These are phyloP conservation scores for Nitzschia putrida DNA, from an alignment of 108 stramenopile species.

Conservation along the genomic window DNA sequence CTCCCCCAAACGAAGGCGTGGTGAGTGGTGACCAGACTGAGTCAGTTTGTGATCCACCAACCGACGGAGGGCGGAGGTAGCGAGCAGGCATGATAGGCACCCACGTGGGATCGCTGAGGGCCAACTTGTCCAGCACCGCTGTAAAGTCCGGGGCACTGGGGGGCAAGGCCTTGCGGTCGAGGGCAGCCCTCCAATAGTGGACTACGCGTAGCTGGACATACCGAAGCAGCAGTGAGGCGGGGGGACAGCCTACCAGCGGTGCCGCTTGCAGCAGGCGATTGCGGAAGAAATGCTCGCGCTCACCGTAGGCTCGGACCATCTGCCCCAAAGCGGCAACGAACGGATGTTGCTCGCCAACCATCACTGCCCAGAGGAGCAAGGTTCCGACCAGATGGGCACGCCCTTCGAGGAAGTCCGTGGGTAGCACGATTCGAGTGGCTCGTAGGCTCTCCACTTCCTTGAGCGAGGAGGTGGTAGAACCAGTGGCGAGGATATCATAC, in stretches of 20 bases:
- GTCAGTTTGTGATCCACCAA: too few species aligned
- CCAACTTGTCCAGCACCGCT: neutral
- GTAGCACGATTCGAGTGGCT: neutral
- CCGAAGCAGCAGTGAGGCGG: neutral
- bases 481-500: conserved; percentile 1
- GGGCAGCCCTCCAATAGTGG: neutral
- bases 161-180: neutral
- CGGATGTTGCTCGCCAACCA: neutral
- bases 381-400: neutral
- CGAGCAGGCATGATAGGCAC: neutral
- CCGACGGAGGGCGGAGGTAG: too few species aligned
- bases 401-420: conserved; percentile 2
- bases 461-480: neutral
- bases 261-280: neutral
- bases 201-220: neutral
- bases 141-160: neutral
- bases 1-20: too few species aligned
- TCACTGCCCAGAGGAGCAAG: neutral
- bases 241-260: neutral
- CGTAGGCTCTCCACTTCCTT: neutral
- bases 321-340: neutral
- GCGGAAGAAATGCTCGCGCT: neutral
- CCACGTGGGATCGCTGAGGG: neutral
- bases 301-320: neutral
- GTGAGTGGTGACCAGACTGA: too few species aligned